Evolutionary conservation across 2,329 filamentous ascomycete species (phyloP).

Genomic region (Lecanoromycetidae sp.): DNA sequence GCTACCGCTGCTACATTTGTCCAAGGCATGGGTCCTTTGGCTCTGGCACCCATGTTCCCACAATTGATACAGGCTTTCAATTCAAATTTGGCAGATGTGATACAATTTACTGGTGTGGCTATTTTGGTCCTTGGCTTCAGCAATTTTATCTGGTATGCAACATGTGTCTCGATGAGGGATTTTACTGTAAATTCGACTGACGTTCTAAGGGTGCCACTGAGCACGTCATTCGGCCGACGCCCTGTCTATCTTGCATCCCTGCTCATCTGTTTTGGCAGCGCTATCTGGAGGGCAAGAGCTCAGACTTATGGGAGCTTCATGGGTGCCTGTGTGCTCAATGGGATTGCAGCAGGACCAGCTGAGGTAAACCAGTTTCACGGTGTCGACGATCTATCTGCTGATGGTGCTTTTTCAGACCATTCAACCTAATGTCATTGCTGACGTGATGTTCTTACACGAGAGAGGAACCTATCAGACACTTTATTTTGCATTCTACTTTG

Average conservation of each 20-base stretch:
- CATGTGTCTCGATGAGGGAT: constrained; percentile 9
- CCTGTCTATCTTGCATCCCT: constrained; percentile 42
- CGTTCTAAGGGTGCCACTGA: constrained; percentile 42
- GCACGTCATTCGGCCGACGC: constrained; percentile 43
- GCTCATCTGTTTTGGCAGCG: constrained; percentile 40
- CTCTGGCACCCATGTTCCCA: constrained; percentile 48
- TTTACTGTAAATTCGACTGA: constrained; percentile 4
- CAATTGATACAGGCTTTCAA: constrained; percentile 45
- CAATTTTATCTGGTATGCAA: constrained; percentile 49
- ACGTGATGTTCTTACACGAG: constrained; percentile 54
- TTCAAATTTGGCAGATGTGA: constrained; percentile 40
- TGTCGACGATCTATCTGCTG: not conserved
- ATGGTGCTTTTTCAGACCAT: constrained; percentile 32
- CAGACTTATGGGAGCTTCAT: constrained; percentile 50
- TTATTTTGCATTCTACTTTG: constrained; percentile 53
- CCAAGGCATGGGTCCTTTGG: constrained; percentile 44
- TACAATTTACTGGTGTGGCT: constrained; percentile 45
- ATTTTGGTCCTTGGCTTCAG: constrained; percentile 48
- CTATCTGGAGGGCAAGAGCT: constrained; percentile 48
- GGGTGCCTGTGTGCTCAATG: constrained; percentile 51
- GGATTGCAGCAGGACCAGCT: constrained; percentile 49
- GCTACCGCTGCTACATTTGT: constrained; percentile 38
- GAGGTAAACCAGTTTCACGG: constrained; percentile 28
- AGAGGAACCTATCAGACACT: constrained; percentile 50
- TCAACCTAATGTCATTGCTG: constrained; percentile 51